Conservation (phyloP, 371 early-diverging fungal species). For the Apophysomyces ossiformis region DNA sequence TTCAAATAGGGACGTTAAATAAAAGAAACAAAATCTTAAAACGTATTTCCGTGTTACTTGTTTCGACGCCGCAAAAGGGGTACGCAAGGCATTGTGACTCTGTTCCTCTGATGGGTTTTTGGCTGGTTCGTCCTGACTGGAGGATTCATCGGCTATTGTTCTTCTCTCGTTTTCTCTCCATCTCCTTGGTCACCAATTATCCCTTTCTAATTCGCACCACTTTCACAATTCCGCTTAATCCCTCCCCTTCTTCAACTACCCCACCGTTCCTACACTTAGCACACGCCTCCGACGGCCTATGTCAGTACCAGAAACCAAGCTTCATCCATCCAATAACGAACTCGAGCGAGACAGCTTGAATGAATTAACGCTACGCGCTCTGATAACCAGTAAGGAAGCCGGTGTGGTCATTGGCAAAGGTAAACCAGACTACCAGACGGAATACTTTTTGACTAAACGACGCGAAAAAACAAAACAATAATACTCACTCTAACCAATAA, state of each 20-base stretch:
- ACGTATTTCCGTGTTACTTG: too few relatives aligned
- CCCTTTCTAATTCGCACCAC: neutral
- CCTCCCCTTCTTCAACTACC: neutral
- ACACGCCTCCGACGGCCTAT: neutral
- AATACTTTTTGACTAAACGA: neutral
- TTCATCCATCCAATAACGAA: neutral
- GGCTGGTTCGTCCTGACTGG: constrained; percentile 9
- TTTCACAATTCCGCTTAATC: neutral
- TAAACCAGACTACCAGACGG: constrained; percentile 1
- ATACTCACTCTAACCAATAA: neutral
- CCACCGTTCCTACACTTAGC: neutral
- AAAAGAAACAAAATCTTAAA: too few relatives aligned
- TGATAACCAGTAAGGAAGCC: constrained; percentile 91
- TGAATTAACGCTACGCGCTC: constrained; percentile 78
- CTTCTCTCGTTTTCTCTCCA: neutral
- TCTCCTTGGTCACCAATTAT: constrained; percentile 11
- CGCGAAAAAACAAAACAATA: neutral
- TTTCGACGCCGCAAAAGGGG: too few relatives aligned
- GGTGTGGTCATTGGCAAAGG: constrained; percentile 92
- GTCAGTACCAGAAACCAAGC: neutral
- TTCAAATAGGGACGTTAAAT: too few relatives aligned
- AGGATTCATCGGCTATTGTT: neutral
- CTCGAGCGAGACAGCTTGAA: neutral
- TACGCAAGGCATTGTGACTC: too few relatives aligned
- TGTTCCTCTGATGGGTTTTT: too few relatives aligned